Evolutionary conservation across 2,329 filamentous ascomycete genomes (phyloP).

Genomic region (Colletotrichum salicis): DNA sequence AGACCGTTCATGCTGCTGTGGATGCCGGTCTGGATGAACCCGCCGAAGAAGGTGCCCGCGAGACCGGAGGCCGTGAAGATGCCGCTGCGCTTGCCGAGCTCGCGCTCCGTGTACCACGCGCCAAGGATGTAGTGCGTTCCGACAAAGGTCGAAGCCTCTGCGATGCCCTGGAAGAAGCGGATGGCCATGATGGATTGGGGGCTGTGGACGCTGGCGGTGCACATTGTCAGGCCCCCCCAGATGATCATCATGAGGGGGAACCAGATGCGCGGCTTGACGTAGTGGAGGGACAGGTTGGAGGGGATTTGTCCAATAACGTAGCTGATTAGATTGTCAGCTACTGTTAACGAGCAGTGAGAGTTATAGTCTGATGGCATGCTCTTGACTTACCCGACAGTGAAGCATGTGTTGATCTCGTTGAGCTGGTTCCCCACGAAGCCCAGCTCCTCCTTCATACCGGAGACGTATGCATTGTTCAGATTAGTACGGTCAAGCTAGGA

Average conservation of each 20-base stretch:
- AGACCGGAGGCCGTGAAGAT: slow-evolving; percentile 72
- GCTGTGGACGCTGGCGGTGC: slow-evolving; percentile 62
- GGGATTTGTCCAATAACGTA: slow-evolving; percentile 69
- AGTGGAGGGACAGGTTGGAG: slow-evolving; percentile 70
- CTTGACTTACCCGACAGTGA: slow-evolving; percentile 53
- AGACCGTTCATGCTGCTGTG: slow-evolving; percentile 56
- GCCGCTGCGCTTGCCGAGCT: slow-evolving; percentile 71
- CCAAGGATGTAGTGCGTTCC: slow-evolving; percentile 56
- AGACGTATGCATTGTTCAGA: slow-evolving; percentile 50
- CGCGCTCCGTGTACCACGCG: slow-evolving; percentile 70
- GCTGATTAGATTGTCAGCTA: slow-evolving; percentile 16
- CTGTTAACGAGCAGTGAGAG: rapidly evolving
- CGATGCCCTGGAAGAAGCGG: slow-evolving; percentile 52
- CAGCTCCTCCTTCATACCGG: slow-evolving; percentile 51
- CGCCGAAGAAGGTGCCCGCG: slow-evolving; percentile 68
- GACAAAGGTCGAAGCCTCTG: slow-evolving; percentile 53
- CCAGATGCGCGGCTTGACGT: slow-evolving; percentile 71
- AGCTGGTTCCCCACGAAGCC: slow-evolving; percentile 49
- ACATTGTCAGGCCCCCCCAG: slow-evolving; percentile 74
- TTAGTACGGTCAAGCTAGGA: slow-evolving; percentile 38
- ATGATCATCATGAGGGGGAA: slow-evolving; percentile 72
- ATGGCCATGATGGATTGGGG: slow-evolving; percentile 65
- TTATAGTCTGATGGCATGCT: neutral
- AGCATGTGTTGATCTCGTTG: slow-evolving; percentile 64
- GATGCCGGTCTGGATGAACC: slow-evolving; percentile 69